These are phyloP conservation scores for Pseudogymnoascus sp. DNA, from an alignment of 2,329 filamentous ascomycete genomes.

Conservation along the genomic window DNA sequence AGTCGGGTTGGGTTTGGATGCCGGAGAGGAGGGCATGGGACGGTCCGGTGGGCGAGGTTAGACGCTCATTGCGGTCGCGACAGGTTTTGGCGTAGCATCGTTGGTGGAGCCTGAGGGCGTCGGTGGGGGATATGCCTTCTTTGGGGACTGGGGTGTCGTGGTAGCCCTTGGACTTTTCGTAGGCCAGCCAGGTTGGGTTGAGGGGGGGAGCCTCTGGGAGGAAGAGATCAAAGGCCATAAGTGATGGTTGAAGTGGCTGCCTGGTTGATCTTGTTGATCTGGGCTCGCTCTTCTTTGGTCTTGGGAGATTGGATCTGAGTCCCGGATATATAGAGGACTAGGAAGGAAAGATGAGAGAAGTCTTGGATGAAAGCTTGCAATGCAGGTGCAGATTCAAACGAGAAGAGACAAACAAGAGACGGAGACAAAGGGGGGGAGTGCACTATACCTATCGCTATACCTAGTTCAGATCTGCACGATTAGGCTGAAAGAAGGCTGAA, in stretches of 20 bases:
- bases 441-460: neutral
- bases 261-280: neutral
- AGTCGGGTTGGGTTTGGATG: conserved; percentile 23
- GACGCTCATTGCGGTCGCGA: conserved; percentile 30
- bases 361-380: neutral
- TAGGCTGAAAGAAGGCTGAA: conserved; percentile 9
- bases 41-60: conserved; percentile 28
- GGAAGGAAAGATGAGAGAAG: neutral
- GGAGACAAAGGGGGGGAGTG: neutral
- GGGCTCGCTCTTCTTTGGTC: neutral
- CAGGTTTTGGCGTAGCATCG: conserved; percentile 35
- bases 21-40: conserved; percentile 33
- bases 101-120: conserved; percentile 28
- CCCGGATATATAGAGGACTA: neutral
- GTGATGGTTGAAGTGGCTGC: neutral
- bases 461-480: neutral
- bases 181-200: conserved; percentile 34
- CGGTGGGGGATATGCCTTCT: conserved; percentile 20
- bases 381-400: neutral
- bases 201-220: conserved; percentile 29
- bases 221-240: neutral
- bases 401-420: neutral
- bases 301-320: neutral
- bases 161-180: conserved; percentile 30
- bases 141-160: conserved; percentile 22